Base-by-base conservation (phyloP, 1,284 basidiomycete genomes). In the Melampsora americana region DNA sequence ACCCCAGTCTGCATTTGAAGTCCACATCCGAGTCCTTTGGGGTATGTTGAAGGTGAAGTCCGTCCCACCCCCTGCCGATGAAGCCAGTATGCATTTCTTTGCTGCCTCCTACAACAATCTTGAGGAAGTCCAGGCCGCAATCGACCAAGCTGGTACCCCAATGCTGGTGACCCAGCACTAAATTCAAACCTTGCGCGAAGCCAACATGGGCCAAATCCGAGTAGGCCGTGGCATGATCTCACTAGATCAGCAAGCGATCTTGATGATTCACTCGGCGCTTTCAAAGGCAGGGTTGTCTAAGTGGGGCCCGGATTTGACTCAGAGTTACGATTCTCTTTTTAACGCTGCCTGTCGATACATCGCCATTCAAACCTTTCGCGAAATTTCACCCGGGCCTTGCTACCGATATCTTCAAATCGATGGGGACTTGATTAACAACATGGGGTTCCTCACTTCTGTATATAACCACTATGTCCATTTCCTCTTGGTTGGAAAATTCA, bases 381-480 rank as follows among this genome's bases (percentile, higher is more conserved):
- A 72, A 20, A 20, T 65, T 23, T 59, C 61, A 9, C 3, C 44
- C 0, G n/a, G 60, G 16, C 12, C 39, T 20, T 53, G 53, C 7
- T 70, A 70, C 39, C 20, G 32, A 60, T 70, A 70, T 26, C 56
- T 70, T 26, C 59, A 70, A 7, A 14, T 70, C 39, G 5, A 61
- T 61, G 32, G 59, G 6, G 35, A 64, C 6, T 64, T 72, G 44
- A 28, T 61, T 26, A 18, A 44, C 20, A 62, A 64, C 16, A 72
- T 65, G n/a, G 64, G 9, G 30, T 14, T 72, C 5, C 44, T 72
- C 44, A 65, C 64, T 20, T 42, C 2, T 23, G 69, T 39, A 2
- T 72, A 72, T 30, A 72, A 72, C 42, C 69, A 72, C 18, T 72
- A 64, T 32, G 69, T 72, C 0, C 69, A 72, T 53, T 72, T 50